A percentile compares a stretch with the other conserved stretches of the same genome.
Conservation (phyloP, 495 filamentous ascomycete genomes). For the Xylaria flabelliformis region DNA sequence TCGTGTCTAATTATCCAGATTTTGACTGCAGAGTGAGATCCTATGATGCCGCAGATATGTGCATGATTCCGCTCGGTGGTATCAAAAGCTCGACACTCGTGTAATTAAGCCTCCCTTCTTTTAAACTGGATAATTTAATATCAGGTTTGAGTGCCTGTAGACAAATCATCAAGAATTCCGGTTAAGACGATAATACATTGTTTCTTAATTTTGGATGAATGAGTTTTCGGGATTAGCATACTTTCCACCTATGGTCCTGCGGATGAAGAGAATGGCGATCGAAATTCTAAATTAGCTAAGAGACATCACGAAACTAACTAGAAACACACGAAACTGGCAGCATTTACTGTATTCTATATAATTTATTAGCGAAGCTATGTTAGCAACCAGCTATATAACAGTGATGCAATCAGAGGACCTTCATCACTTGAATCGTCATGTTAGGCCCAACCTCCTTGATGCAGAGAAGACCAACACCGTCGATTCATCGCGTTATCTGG, state of each 20-base stretch:
- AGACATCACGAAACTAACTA: background rate
- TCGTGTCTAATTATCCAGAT: background rate
- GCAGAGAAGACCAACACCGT: background rate
- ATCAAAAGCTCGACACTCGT: background rate
- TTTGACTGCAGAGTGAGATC: background rate
- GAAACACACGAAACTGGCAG: background rate
- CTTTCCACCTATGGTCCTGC: background rate
- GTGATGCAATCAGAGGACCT: background rate
- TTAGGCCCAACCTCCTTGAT: slow-evolving; percentile 4
- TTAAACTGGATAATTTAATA: background rate
- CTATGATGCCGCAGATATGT: background rate
- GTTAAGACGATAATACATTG: background rate
- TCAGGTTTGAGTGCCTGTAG: background rate
- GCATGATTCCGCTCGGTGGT: background rate
- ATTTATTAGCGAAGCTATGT: background rate
- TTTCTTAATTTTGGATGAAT: background rate
- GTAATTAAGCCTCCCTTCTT: background rate
- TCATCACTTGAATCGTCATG: background rate
- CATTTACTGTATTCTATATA: background rate
- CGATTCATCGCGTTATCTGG: background rate
- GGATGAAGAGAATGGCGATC: background rate
- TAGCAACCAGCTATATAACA: slow-evolving; percentile 5
- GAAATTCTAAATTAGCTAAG: background rate
- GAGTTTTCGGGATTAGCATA: no score
- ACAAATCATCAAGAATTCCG: background rate